These are phyloP conservation scores for Sclerotinia spermophila DNA, from an alignment of 2,329 filamentous ascomycete species.

Conservation along the genomic window DNA sequence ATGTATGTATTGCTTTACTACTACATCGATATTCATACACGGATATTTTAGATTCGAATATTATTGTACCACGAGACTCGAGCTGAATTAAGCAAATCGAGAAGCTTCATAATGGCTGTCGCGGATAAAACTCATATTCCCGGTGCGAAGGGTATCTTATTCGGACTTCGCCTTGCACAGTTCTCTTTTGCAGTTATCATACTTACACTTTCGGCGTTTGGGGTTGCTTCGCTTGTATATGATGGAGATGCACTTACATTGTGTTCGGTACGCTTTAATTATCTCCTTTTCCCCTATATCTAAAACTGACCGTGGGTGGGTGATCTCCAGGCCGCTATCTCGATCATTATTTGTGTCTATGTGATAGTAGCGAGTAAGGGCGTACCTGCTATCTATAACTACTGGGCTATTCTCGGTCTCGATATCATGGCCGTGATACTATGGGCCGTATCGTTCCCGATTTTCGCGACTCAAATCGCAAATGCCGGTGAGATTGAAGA, in stretches of 20 bases:
- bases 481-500: not conserved
- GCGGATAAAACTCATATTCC: conserved; percentile 4
- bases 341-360: conserved; percentile 10
- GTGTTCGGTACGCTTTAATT: not conserved
- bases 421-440: conserved; percentile 6
- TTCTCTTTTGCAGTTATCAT: conserved; percentile 1
- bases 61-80: not conserved
- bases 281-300: not conserved
- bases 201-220: conserved; percentile 10
- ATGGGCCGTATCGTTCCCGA: conserved; percentile 1
- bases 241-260: conserved; percentile 11
- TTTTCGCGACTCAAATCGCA: conserved; percentile 9
- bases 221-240: not conserved
- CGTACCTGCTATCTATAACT: conserved; percentile 7
- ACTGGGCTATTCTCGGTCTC: conserved; percentile 15
- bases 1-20: not conserved
- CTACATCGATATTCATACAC: not conserved
- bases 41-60: not conserved
- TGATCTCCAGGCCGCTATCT: not conserved
- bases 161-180: conserved; percentile 12
- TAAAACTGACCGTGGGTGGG: not conserved
- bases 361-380: not conserved
- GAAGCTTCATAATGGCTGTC: not conserved
- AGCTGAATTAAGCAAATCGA: no score
- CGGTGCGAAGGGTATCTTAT: not conserved